Base-by-base conservation (phyloP, 768 basidiomycete genomes). In the Serendipita vermifera region DNA sequence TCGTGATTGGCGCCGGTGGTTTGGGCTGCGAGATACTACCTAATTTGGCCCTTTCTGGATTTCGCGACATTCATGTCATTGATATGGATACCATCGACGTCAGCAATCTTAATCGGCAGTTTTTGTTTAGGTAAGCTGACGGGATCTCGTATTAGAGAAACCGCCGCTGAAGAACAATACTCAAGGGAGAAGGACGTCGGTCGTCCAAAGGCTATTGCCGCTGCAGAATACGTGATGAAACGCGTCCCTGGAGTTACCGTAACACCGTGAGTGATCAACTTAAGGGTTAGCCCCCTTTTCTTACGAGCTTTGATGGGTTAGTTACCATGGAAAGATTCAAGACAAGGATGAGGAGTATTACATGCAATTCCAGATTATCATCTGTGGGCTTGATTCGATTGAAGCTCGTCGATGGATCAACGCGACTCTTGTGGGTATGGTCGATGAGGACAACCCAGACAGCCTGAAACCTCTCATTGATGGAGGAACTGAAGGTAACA, bases 71-170 rank as follows among this genome's bases (percentile, higher is more conserved):
- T 62, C 91, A 97, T 74, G 93, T 99, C 59, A 98, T 99, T 66
- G 96, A 99, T 75, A 98, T 99, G 93, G 94, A 99, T 75, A 97
- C 94, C 14, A 99, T 98, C 67, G 94, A 99, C 71, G 87, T 99
- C 65, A 97, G 92, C 65, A 99, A 99, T 69, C 76, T 99, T 61
- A 99, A 99, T 69, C 79, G 96, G 51, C 96, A 99, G 70, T 99
- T 99, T 68, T 74, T 99, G 22, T 99, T 99, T 74, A 80, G 96
- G 94, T 90, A 61, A 53, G 72, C 66, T 5, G 7, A n/a, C n/a
- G n/a, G n/a, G 20, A 2, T 15, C 14, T 24, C 13, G 41, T 43
- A 9, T 43, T 22, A 22, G 9, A 7, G 9, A 14, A 9, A 24
- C 9, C 7, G 7, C 9, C 41, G 9, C 13, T 43, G 20, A 24